Base-by-base conservation (phyloP, 768 basidiomycete genomes). In the Tylopilus rubrobrunneus region DNA sequence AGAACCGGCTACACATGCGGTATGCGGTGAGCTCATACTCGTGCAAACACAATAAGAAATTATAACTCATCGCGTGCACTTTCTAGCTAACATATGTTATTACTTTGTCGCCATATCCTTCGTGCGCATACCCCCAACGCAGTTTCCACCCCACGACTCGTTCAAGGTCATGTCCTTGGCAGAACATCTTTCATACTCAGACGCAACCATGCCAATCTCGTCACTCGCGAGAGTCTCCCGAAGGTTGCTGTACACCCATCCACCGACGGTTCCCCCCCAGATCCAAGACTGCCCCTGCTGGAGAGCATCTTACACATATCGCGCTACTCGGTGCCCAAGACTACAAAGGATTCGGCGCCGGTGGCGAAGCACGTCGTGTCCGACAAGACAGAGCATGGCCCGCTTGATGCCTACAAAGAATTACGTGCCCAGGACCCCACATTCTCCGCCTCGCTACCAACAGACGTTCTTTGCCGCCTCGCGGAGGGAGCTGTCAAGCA, bases 81-180 rank as follows among this genome's bases (percentile, higher is more conserved):
- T 45, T 60, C n/a, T 57, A 82, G 85, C 73, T 87, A 77, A 87
- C 83, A 80, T 84, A 87, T 87, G 85, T 85, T 78, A 74, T 85
- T 78, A 74, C 76, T 82, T 81, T 84, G 85, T 78, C 84, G 82
- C 73, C 78, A 73, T 73, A 71, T 77, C 64, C 72, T 74, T 61
- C 74, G 74, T 78, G 73, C 74, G 70, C 72, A 74, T 70, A 66
- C 73, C 62, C 66, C 64, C 51, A 72, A 67, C 60, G 53, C 66
- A 50, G 39, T 51, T 49, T 58, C 59, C 42, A 49, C 58, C 29
- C 62, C 57, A 59, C 67, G 49, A 52, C 40, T 68, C 54, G 34
- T 58, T 48, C 59, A 54, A 55, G 44, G 43, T 48, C 59, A 62
- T 61, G 56, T 56, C 40, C 56, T 25, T 52, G 54, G 62, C 48